A percentile compares a stretch with the other conserved stretches of the same genome.
These are phyloP conservation scores for Withania somnifera DNA, from an alignment of 305 asterid species.

Conservation along the genomic window DNA sequence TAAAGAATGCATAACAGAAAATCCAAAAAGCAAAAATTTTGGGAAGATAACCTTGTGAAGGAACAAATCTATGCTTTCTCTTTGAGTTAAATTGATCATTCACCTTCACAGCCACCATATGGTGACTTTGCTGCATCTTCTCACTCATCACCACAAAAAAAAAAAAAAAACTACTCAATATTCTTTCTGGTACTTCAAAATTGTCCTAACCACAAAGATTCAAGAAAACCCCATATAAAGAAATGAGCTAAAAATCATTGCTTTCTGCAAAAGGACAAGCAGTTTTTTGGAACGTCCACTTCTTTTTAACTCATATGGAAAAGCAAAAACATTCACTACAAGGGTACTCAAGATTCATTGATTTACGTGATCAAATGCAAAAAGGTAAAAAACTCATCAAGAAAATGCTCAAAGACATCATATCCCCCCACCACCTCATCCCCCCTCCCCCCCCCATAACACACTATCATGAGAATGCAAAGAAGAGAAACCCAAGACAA, in stretches of 20 bases:
- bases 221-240: constrained; percentile 7
- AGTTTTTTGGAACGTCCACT: constrained; percentile 26
- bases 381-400: constrained; percentile 8
- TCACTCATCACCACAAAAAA: constrained; percentile 34
- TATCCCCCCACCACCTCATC: not conserved
- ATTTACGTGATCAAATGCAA: too few species aligned
- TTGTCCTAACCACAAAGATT: constrained; percentile 9
- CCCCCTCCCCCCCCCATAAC: constrained; percentile 12
- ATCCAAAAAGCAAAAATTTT: constrained; percentile 36
- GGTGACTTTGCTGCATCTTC: constrained; percentile 47
- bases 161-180: not conserved
- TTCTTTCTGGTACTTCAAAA: constrained; percentile 5
- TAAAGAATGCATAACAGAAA: constrained; percentile 13
- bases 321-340: constrained; percentile 9
- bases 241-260: constrained; percentile 21
- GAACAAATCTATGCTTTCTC: constrained; percentile 29
- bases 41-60: constrained; percentile 9
- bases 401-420: constrained; percentile 7
- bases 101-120: constrained; percentile 46
- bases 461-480: constrained; percentile 6
- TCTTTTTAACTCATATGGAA: constrained; percentile 14
- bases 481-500: constrained; percentile 16
- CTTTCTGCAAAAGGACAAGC: constrained; percentile 15
- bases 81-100: constrained; percentile 40
- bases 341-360: too few species aligned